phyloP scores from a whole-genome alignment of 495 filamentous ascomycete species.

The Penicillium paradoxum region DNA sequence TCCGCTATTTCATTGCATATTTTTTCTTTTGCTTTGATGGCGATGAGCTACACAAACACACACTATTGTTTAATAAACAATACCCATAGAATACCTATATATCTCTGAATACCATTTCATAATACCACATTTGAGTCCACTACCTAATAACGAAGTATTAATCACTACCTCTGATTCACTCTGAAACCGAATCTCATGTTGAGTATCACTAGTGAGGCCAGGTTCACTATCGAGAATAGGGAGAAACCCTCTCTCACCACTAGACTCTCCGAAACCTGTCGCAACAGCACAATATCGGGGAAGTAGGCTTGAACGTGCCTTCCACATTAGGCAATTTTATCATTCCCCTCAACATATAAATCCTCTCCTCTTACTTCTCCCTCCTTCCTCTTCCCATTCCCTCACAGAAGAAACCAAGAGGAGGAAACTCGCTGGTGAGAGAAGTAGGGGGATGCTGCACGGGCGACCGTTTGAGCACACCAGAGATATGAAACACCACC shows the following conservation, averaged over 20 bases:
- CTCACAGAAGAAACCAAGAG: not conserved
- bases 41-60: not conserved
- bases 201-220: too few species aligned
- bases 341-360: not conserved
- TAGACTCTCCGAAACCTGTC: too few species aligned
- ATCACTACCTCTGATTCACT: too few species aligned
- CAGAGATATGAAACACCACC: not conserved
- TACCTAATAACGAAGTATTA: too few species aligned
- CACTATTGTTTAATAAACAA: not conserved
- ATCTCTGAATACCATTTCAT: not conserved
- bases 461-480: constrained; percentile 4
- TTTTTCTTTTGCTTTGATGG: not conserved
- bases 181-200: too few species aligned
- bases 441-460: not conserved
- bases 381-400: not conserved
- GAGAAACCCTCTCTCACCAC: too few species aligned
- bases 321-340: not conserved
- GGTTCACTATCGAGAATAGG: too few species aligned
- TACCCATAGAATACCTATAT: too few species aligned
- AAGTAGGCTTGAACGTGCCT: not conserved
- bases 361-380: not conserved
- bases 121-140: too few species aligned
- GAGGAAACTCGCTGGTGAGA: not conserved
- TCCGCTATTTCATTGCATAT: too few species aligned
- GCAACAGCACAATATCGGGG: too few species aligned